A percentile compares a stretch with the other conserved stretches of the same genome.
These are phyloP conservation scores for Pythium folliculosum DNA, from an alignment of 352 stramenopile genomes.

Conservation along the genomic window DNA sequence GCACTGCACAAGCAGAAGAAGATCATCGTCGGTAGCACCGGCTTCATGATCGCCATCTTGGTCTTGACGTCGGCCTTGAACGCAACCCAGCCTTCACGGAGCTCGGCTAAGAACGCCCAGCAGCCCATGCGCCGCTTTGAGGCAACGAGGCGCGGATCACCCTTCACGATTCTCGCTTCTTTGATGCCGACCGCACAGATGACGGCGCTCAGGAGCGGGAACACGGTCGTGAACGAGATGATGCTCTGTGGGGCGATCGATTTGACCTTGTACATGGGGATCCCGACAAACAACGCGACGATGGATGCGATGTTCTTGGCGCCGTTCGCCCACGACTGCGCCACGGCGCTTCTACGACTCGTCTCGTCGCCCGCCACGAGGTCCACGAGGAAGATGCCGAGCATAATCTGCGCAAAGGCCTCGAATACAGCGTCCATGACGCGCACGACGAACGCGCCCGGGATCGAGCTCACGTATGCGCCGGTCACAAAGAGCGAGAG, in stretches of 20 bases:
- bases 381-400: conserved; percentile 75
- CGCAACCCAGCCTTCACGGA: conserved; percentile 27
- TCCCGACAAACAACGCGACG: conserved; percentile 52
- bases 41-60: conserved; percentile 53
- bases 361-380: conserved; percentile 54
- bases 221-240: conserved; percentile 62
- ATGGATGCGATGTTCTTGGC: conserved; percentile 73
- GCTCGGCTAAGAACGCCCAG: conserved; percentile 7
- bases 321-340: conserved; percentile 74
- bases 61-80: conserved; percentile 50
- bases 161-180: conserved; percentile 31
- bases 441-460: conserved; percentile 68
- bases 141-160: not conserved
- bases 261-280: conserved; percentile 70
- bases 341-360: conserved; percentile 53
- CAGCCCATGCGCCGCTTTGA: not conserved
- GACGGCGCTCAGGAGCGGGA: conserved; percentile 53
- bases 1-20: conserved; percentile 86
- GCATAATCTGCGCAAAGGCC: conserved; percentile 82
- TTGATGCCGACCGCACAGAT: conserved; percentile 56
- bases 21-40: conserved; percentile 67
- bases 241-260: conserved; percentile 45
- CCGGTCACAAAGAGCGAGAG: conserved; percentile 60
- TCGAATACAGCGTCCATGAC: conserved; percentile 71
- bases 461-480: conserved; percentile 51